phyloP scores from a whole-genome alignment of 2,329 filamentous ascomycete genomes.

The Raffaelea arxii region DNA sequence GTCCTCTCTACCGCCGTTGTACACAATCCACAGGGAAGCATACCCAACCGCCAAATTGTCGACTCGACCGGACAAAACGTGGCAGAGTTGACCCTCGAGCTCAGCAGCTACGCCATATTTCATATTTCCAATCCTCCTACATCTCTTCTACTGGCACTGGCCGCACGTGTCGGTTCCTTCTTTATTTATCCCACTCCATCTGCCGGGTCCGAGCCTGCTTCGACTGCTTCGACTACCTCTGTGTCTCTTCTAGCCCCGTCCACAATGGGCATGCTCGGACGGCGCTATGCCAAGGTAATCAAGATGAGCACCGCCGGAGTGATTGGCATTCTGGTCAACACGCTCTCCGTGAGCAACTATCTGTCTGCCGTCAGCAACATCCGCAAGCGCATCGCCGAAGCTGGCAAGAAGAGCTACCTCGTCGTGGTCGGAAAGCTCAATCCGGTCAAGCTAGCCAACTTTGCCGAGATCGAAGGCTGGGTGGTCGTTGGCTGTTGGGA shows the following conservation, averaged over 20 bases:
- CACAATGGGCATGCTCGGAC: slow-evolving; percentile 54
- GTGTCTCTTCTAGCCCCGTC: slow-evolving; percentile 21
- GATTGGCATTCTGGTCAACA: slow-evolving; percentile 93
- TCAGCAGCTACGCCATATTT: slow-evolving; percentile 67
- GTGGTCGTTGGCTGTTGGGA: slow-evolving; percentile 98
- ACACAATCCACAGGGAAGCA: slow-evolving; percentile 65
- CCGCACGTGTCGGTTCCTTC: slow-evolving; percentile 68
- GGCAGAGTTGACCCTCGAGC: slow-evolving; percentile 26
- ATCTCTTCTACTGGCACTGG: slow-evolving; percentile 76
- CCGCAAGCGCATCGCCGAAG: slow-evolving; percentile 59
- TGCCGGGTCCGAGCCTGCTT: slow-evolving; percentile 24
- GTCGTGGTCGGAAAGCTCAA: slow-evolving; percentile 97
- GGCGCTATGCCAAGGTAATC: slow-evolving; percentile 81
- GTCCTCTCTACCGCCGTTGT: slow-evolving; percentile 62
- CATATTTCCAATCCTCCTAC: slow-evolving; percentile 71
- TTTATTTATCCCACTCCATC: slow-evolving; percentile 78
- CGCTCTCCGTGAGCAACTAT: slow-evolving; percentile 85
- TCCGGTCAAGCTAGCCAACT: slow-evolving; percentile 91
- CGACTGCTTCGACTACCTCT: background rate
- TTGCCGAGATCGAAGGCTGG: slow-evolving; percentile 91
- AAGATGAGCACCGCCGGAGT: slow-evolving; percentile 71
- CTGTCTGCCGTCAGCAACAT: slow-evolving; percentile 69
- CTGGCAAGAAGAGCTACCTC: slow-evolving; percentile 91
- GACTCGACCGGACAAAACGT: slow-evolving; percentile 16
- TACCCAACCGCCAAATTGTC: slow-evolving; percentile 71